A percentile compares a stretch with the other conserved stretches of the same genome.
Evolutionary conservation across 164 flowering plant species (phyloP).

Genomic region (Buxus sempervirens): DNA sequence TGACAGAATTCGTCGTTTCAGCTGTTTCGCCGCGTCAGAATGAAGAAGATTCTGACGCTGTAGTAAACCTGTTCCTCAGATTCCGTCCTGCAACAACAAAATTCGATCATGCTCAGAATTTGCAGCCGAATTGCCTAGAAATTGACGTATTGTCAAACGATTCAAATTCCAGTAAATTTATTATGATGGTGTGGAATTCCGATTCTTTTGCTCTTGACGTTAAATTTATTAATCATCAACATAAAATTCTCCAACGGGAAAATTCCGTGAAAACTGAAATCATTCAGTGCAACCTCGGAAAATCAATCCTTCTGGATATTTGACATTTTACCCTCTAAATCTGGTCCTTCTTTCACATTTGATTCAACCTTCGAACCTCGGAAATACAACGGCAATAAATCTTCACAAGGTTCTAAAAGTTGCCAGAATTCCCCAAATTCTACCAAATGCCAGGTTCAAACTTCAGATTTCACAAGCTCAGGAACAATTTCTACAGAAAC

Average conservation of each 20-base stretch:
- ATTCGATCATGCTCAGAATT: neutral
- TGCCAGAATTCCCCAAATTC: neutral
- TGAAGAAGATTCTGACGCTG: neutral
- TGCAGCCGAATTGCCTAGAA: neutral
- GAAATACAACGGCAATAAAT: neutral
- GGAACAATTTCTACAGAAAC: neutral
- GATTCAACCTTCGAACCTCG: conserved; percentile 1
- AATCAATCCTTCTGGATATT: neutral
- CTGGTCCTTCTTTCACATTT: neutral
- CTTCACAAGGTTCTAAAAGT: neutral
- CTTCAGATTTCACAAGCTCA: conserved; percentile 7
- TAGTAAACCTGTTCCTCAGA: neutral
- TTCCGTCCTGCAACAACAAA: neutral
- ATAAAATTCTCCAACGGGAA: no score
- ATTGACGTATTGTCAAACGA: no score
- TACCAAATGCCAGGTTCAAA: neutral
- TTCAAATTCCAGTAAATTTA: neutral
- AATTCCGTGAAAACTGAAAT: no score
- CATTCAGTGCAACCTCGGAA: neutral
- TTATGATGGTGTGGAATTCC: no score
- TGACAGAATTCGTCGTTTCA: conserved; percentile 5
- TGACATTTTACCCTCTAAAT: neutral
- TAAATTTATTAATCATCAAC: no score
- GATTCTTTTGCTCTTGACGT: no score
- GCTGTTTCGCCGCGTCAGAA: neutral